Evolutionary conservation across 139 green algal genomes (phyloP), one percentile per base, ranked within the genome.

Genomic region (Chlamydomonas sphaeroides): DNA sequence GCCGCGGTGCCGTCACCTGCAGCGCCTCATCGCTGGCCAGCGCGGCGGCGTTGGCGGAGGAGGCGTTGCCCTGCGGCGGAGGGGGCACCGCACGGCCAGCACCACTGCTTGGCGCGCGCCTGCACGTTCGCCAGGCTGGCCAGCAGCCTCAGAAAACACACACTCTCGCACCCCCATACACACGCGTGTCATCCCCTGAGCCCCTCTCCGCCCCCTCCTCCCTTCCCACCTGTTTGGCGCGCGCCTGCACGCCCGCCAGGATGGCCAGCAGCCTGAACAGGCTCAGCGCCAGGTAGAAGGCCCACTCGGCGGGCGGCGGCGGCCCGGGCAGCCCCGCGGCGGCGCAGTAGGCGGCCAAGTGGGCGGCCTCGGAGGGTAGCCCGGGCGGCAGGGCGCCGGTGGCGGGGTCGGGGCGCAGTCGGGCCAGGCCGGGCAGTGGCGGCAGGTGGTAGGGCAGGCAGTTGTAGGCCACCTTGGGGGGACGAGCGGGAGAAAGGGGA

Each of bases 241-340:
- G 59, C 45, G 48, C 76, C 76, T 73, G 63, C 76, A 86, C 90
- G 15, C 96, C 96, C 0, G 96, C 96, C 59, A 98, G 80, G 79
- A 99, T 99, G 61, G 96, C 89, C 26, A 95, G 92, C 26, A 93
- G 87, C 8, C 97, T 91, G 88, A 99, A 99, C 32, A 98, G 85
- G 7, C 91, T 92, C 3, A 99, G 92, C 0, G 92, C 95, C 45
- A 98, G 80, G 89, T 98, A 99, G 90, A 98, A 99, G 5, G 84
- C 84, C 95, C 95, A 98, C 56, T 90, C 79, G 11, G n/a, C 73
- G 7, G 66, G 59, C 20, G 71, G 53, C 1, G 93, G 92, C 14
- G 70, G 61, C n/a, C n/a, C n/a, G 5, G n/a, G 10, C 39, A 95
- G 57, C 30, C 90, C 91, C 6, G 83, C 67, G 20, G 76, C 83